Conservation (phyloP, 129 eudicot species). For the Pulicaria dysenterica region DNA sequence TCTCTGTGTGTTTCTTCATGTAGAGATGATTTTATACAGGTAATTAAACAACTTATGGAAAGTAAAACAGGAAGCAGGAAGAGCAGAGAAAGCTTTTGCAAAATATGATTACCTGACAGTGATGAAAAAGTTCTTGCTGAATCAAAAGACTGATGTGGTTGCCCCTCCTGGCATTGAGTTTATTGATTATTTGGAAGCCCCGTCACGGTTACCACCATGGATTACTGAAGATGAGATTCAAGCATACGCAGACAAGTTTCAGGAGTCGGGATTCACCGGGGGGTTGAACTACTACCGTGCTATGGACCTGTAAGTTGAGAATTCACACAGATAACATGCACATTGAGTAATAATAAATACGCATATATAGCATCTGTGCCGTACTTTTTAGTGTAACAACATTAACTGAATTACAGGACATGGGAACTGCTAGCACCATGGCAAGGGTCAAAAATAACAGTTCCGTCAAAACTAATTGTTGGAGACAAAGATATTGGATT, state of each 20-base stretch:
- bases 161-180: slow-evolving; percentile 59
- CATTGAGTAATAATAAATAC: neutral
- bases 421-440: slow-evolving; percentile 37
- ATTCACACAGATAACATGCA: neutral
- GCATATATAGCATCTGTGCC: neutral
- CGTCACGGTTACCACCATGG: slow-evolving; percentile 42
- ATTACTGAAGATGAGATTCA: slow-evolving; percentile 30
- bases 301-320: slow-evolving; percentile 31
- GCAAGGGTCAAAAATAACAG: slow-evolving; percentile 30
- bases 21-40: neutral
- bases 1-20: neutral
- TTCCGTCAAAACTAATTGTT: slow-evolving; percentile 29
- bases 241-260: slow-evolving; percentile 26
- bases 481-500: slow-evolving; percentile 31
- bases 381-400: neutral
- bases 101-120: slow-evolving; percentile 52
- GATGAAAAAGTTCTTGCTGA: slow-evolving; percentile 52
- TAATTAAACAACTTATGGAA: neutral
- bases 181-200: slow-evolving; percentile 32
- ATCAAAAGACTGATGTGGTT: slow-evolving; percentile 24
- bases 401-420: slow-evolving; percentile 20
- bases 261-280: slow-evolving; percentile 36
- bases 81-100: slow-evolving; percentile 57
- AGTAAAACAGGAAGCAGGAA: slow-evolving; percentile 44
- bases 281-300: slow-evolving; percentile 31